phyloP scores from a whole-genome alignment of 768 basidiomycete genomes.

The Naematelia aurantialba region DNA sequence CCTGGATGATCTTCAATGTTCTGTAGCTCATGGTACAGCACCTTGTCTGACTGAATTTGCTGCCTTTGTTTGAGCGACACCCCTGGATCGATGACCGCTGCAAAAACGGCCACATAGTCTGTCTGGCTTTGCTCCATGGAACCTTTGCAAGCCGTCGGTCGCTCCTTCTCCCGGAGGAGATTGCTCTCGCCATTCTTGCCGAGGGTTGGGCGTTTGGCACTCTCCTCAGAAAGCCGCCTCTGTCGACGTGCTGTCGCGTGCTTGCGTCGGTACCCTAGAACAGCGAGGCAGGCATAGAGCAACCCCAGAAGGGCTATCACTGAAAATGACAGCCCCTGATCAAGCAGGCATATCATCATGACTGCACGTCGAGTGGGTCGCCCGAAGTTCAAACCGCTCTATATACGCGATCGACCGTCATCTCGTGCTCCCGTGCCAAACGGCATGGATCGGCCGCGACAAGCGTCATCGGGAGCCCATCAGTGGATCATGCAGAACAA shows the following conservation, averaged over 20 bases:
- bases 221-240: slow-evolving; percentile 3
- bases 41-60: slow-evolving; percentile 21
- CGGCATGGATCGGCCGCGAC: no score
- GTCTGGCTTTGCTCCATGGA: no score
- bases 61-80: background rate
- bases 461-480: background rate
- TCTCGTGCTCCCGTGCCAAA: no score
- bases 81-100: background rate
- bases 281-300: background rate
- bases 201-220: background rate
- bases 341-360: no score
- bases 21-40: slow-evolving; percentile 38
- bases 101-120: background rate
- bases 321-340: no score
- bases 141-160: no score
- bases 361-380: no score
- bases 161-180: no score
- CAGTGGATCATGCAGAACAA: background rate
- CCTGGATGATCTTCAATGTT: slow-evolving; percentile 42
- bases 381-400: no score
- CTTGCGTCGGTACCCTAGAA: background rate
- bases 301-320: background rate
- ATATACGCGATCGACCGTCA: no score
- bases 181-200: no score
- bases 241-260: slow-evolving; percentile 2